Base-by-base conservation (phyloP, 2,329 filamentous ascomycete species). In the Coniochaeta hoffmannii region DNA sequence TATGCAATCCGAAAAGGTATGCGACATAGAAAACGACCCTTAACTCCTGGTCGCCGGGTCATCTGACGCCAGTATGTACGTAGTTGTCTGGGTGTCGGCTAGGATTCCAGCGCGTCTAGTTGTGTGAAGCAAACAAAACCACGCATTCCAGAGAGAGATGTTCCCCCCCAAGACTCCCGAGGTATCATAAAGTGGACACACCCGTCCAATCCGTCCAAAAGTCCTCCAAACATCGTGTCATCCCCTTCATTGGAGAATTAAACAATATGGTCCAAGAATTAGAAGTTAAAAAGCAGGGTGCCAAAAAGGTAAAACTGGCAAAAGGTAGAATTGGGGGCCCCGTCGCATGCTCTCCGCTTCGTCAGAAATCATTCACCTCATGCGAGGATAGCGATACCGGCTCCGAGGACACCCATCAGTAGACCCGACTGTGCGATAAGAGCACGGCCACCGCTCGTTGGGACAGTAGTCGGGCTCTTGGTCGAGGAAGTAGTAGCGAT, bases 341-440 rank as follows among this genome's bases (percentile, higher is more conserved):
- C 31, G 15, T 41, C 36, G 36, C 36, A 22, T 41, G n/a, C 36
- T 22, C 5, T 22, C 36, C 12, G n/a, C 8, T 12, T n/a, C 5
- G 15, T 36, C 35, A n/a, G n/a, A n/a, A n/a, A 36, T 17, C 35
- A 24, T 24, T 44, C 12, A 53, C 53, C 53, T 63, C 67, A 70
- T 59, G 67, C 68, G 53, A 74, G 69, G 55, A 73, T 66, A 57
- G 70, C 69, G 53, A 75, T 56, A 57, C 69, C 73, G 34, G 71
- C 72, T 28, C 70, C 69, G 55, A 77, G 57, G 35, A 68, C 69
- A 38, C 66, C 68, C 34, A 71, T 69, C 49, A 77, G 59, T 55
- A 76, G 58, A 50, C 73, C 72, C 58, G 69, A 69, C 61, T 73
- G 69, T 58, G 71, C 63, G 28, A 71, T 61, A 38, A 76, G 64